Conservation (phyloP, 768 basidiomycete species). For the Amanita fuliginea region DNA sequence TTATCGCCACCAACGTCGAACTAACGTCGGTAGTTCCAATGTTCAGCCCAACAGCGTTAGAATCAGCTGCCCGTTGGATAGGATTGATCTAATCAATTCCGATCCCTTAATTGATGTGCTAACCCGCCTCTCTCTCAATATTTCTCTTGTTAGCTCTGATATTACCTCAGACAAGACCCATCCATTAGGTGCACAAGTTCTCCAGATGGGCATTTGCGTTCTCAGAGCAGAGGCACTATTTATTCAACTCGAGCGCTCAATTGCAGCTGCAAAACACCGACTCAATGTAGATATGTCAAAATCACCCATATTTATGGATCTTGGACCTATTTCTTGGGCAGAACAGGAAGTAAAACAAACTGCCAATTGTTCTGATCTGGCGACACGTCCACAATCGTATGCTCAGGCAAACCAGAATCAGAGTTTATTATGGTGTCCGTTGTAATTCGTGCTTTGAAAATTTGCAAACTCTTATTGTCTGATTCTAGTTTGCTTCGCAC, state of each 20-base stretch:
- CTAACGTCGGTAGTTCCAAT: constrained; percentile 17
- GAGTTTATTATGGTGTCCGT: constrained; percentile 22
- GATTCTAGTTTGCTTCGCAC: constrained; percentile 23
- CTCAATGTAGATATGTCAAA: constrained; percentile 7
- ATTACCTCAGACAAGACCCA: constrained; percentile 10
- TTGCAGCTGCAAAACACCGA: constrained; percentile 19
- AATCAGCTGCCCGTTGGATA: constrained; percentile 33
- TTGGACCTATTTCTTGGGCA: constrained; percentile 28
- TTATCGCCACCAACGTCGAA: constrained; percentile 30
- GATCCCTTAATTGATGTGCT: constrained; percentile 16
- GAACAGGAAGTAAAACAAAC: constrained; percentile 9
- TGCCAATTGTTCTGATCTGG: constrained; percentile 1
- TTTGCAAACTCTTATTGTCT: not conserved
- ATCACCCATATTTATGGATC: constrained; percentile 26
- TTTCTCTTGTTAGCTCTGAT: constrained; percentile 14
- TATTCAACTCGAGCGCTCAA: constrained; percentile 16
- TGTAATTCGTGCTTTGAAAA: constrained; percentile 1
- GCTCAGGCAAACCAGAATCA: not conserved
- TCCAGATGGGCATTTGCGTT: constrained; percentile 22
- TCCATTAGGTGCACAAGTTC: constrained; percentile 14
- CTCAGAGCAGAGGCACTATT: constrained; percentile 15
- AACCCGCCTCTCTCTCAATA: constrained; percentile 15
- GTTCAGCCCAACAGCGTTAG: constrained; percentile 26
- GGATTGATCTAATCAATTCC: constrained; percentile 19
- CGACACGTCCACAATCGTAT: constrained; percentile 2